Evolutionary conservation across 805 yeast genomes (phyloP), one percentile per base, ranked within the genome.

Genomic region (Lachancea dasiensis): DNA sequence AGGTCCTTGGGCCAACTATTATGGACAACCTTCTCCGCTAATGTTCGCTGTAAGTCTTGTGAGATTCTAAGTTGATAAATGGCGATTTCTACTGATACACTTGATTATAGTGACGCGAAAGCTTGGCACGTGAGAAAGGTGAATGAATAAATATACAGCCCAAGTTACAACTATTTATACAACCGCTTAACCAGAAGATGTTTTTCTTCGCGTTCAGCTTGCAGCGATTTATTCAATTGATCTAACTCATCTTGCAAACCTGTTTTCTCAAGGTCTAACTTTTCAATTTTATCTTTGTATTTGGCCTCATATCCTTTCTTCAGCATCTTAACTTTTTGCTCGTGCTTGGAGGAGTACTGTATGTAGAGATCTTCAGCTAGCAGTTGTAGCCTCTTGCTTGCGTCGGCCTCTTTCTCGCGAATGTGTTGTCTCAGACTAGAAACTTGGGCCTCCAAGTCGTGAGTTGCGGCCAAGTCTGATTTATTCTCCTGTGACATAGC

Each of bases 271-370:
- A 59, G 47, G 9, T 61, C 60, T 17, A 68, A 53, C 40, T 63
- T 68, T 33, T 61, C 67, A 44, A 67, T 63, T 50, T 67, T 72
- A 44, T 56, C 54, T 34, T 68, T 61, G 68, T 72, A 75, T 49
- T 73, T 76, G 22, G 64, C 60, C 48, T 77, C 81, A 51, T 73
- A 76, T 2, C 75, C 77, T 40, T 71, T 69, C 53, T 75, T 80
- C 50, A 79, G 62, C 22, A 75, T 71, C 10, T 70, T 69, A 6
- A 84, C 81, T 56, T 84, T 84, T 36, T 74, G 72, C 44, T 79
- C 85, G 52, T 85, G 94, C 53, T 85, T 84, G 34, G 80, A 77
- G 2, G 86, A 75, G 52, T 84, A 84, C 53, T 81, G 87, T 26
- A 73, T 68, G 51, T 83, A 83, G 8, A 84, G 63, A 48, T 79